These are phyloP conservation scores for Vigna reflexopilosa DNA, from an alignment of 306 rosid species.

Conservation along the genomic window DNA sequence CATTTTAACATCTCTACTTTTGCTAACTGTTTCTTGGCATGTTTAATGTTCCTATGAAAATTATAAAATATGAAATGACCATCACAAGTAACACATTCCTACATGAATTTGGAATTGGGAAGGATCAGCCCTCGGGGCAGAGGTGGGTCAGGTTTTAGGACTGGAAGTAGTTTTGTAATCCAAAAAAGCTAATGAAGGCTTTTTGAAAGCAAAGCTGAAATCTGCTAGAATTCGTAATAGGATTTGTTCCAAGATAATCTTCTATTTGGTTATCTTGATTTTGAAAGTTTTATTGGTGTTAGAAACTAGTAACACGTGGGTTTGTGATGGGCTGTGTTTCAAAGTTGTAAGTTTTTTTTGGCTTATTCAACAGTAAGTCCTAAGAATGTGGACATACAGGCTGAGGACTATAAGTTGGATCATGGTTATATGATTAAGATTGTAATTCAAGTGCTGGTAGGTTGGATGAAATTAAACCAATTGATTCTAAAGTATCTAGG, in stretches of 20 bases:
- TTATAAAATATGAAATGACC: background rate
- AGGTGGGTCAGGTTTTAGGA: background rate
- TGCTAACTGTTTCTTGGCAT: background rate
- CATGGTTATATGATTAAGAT: slow-evolving; percentile 24
- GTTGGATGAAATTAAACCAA: slow-evolving; percentile 3
- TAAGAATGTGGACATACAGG: background rate
- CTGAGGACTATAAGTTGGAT: background rate
- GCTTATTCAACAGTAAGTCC: background rate
- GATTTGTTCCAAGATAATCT: background rate
- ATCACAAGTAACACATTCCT: background rate
- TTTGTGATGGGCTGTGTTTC: background rate
- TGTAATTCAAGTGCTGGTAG: background rate
- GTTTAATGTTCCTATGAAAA: background rate
- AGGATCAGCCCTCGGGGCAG: background rate
- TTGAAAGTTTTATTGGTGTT: background rate
- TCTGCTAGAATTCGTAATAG: slow-evolving; percentile 3
- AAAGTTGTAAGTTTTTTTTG: background rate
- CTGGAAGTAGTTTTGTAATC: background rate
- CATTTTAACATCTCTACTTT: too few relatives aligned
- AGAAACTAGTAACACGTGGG: background rate
- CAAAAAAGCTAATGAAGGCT: background rate
- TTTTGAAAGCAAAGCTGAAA: slow-evolving; percentile 3
- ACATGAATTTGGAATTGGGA: background rate
- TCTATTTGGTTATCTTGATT: background rate
- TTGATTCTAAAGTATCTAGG: slow-evolving; percentile 11